Conservation (phyloP, 164 flowering plant species). For the Magnolia sinica region DNA sequence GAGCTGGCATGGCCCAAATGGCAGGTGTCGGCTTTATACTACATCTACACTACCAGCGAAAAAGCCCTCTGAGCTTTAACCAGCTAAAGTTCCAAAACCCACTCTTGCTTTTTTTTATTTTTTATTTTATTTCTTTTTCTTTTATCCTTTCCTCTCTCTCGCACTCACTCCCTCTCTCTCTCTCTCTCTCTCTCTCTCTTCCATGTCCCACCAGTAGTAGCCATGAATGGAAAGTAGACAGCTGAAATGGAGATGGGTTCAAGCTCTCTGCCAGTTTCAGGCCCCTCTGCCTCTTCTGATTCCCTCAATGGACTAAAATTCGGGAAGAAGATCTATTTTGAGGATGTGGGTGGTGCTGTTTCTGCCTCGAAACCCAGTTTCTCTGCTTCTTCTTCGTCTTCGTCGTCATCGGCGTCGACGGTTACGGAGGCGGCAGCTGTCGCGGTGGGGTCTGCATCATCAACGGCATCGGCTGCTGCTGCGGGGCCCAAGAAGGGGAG, state of each 20-base stretch:
- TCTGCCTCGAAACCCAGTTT: slow-evolving; percentile 26
- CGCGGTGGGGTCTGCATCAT: slow-evolving; percentile 4
- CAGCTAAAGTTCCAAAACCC: background rate
- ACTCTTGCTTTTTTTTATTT: background rate
- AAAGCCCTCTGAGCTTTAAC: slow-evolving; percentile 5
- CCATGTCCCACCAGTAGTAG: slow-evolving; percentile 1
- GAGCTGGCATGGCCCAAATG: slow-evolving; percentile 50
- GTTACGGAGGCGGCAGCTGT: background rate
- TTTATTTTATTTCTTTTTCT: background rate
- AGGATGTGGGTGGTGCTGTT: slow-evolving; percentile 35
- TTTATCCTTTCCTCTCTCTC: background rate
- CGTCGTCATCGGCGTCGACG: slow-evolving; percentile 15
- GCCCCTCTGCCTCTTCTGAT: slow-evolving; percentile 28
- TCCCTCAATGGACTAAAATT: slow-evolving; percentile 55
- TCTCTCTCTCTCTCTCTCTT: background rate
- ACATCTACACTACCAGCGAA: slow-evolving; percentile 14
- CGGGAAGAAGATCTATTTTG: slow-evolving; percentile 67
- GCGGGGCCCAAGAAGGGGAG: slow-evolving; percentile 38
- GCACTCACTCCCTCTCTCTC: too few species aligned
- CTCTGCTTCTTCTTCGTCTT: slow-evolving; percentile 15
- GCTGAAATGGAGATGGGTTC: slow-evolving; percentile 43
- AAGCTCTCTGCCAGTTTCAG: slow-evolving; percentile 31
- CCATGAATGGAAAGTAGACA: slow-evolving; percentile 32
- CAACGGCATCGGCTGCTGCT: background rate
- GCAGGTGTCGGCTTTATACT: slow-evolving; percentile 41